Evolutionary conservation across 1,284 basidiomycete species (phyloP).

Genomic region (Apiotrichum brassicae): DNA sequence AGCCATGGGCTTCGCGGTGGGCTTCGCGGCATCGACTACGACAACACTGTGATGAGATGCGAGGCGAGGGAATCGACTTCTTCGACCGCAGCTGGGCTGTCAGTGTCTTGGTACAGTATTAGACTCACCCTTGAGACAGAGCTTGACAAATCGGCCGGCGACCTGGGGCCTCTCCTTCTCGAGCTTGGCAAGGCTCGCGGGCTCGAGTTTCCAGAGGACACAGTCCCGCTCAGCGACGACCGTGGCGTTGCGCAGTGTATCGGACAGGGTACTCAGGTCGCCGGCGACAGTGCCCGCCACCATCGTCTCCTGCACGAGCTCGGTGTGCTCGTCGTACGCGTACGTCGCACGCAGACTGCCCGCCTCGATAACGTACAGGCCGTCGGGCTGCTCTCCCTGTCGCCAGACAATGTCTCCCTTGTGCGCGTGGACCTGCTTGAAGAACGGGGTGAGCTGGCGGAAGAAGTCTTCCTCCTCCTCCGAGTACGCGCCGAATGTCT

Average conservation of each 20-base stretch:
- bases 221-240: conserved; percentile 71
- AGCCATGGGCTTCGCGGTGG: too few species aligned
- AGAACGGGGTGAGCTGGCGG: conserved; percentile 58
- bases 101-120: not conserved
- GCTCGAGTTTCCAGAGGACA: conserved; percentile 71
- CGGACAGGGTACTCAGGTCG: conserved; percentile 73
- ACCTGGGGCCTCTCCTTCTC: conserved; percentile 62
- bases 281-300: conserved; percentile 85
- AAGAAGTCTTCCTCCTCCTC: conserved; percentile 45
- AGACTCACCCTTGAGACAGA: conserved; percentile 71
- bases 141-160: conserved; percentile 60
- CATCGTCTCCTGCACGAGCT: conserved; percentile 76
- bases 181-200: conserved; percentile 54
- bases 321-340: conserved; percentile 61
- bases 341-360: conserved; percentile 78
- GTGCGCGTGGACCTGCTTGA: conserved; percentile 56
- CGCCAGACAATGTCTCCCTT: conserved; percentile 67
- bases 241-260: conserved; percentile 72
- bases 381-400: conserved; percentile 68
- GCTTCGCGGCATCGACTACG: too few species aligned
- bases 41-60: conserved; percentile 43
- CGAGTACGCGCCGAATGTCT: conserved; percentile 64
- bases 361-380: conserved; percentile 75
- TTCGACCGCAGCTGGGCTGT: conserved; percentile 40
- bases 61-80: conserved; percentile 45